Percentiles rank a stretch among this genome's conserved stretches.
These are phyloP conservation scores for Tulasnella sp. DNA, from an alignment of 768 basidiomycete species.

Conservation along the genomic window DNA sequence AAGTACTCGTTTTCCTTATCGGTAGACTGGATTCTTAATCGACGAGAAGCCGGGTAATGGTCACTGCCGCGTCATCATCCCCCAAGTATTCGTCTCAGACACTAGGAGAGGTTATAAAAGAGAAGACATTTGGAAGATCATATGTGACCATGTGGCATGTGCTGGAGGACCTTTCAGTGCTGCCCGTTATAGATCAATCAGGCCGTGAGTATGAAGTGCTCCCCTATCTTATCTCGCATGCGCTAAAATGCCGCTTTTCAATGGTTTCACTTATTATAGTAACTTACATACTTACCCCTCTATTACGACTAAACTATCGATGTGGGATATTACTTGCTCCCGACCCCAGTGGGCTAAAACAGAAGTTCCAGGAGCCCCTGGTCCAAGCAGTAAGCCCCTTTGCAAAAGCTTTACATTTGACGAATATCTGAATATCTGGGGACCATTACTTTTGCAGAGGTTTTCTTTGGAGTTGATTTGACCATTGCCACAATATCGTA, in stretches of 20 bases:
- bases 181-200: neutral
- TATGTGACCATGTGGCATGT: neutral
- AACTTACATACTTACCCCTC: neutral
- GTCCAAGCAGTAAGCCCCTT: neutral
- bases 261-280: neutral
- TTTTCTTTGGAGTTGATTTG: neutral
- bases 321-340: neutral
- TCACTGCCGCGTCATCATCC: neutral
- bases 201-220: neutral
- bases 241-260: neutral
- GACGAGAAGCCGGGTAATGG: neutral
- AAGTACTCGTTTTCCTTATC: neutral
- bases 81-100: neutral
- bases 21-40: neutral
- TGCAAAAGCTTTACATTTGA: neutral
- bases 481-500: neutral
- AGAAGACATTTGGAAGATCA: neutral
- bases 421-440: neutral
- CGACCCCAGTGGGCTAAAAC: neutral
- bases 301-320: neutral
- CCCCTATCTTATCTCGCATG: neutral
- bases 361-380: neutral
- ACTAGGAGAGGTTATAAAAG: neutral
- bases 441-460: neutral
- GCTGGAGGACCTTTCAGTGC: neutral